These are phyloP conservation scores for Macroventuria anomochaeta DNA, from an alignment of 2,329 filamentous ascomycete species.

Conservation along the genomic window DNA sequence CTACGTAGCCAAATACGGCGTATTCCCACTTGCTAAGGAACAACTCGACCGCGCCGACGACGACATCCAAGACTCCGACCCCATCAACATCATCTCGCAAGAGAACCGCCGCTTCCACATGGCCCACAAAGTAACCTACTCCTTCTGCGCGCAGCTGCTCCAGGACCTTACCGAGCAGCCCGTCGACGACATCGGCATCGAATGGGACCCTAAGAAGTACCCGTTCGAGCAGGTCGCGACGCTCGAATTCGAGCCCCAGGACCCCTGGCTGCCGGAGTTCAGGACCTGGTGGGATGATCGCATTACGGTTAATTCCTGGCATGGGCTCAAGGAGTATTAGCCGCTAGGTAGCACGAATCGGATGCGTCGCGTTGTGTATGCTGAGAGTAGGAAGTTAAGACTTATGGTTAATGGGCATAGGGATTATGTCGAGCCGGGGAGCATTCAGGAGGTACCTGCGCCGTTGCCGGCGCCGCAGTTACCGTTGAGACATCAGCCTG, in stretches of 20 bases:
- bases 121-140: constrained; percentile 30
- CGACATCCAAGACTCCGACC: constrained; percentile 33
- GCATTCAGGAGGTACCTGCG: constrained; percentile 48
- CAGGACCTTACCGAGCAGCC: constrained; percentile 57
- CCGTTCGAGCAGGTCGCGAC: constrained; percentile 57
- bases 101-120: constrained; percentile 28
- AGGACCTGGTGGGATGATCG: constrained; percentile 51
- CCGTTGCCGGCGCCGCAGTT: constrained; percentile 26
- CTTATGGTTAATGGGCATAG: constrained; percentile 50
- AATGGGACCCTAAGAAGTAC: constrained; percentile 57
- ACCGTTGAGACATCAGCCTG: constrained; percentile 24
- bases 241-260: constrained; percentile 51
- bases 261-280: constrained; percentile 51
- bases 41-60: constrained; percentile 52
- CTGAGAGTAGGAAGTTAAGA: constrained; percentile 50
- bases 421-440: constrained; percentile 49
- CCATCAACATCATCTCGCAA: constrained; percentile 37
- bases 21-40: constrained; percentile 52
- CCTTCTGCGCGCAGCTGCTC: constrained; percentile 56
- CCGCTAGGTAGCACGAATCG: constrained; percentile 51
- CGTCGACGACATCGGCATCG: constrained; percentile 43
- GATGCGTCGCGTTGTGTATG: constrained; percentile 52
- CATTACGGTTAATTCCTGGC: constrained; percentile 51
- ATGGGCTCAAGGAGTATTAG: constrained; percentile 49
- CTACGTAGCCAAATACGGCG: constrained; percentile 57